phyloP scores from a whole-genome alignment of 345 rosid species.

The Geranium brycei region DNA sequence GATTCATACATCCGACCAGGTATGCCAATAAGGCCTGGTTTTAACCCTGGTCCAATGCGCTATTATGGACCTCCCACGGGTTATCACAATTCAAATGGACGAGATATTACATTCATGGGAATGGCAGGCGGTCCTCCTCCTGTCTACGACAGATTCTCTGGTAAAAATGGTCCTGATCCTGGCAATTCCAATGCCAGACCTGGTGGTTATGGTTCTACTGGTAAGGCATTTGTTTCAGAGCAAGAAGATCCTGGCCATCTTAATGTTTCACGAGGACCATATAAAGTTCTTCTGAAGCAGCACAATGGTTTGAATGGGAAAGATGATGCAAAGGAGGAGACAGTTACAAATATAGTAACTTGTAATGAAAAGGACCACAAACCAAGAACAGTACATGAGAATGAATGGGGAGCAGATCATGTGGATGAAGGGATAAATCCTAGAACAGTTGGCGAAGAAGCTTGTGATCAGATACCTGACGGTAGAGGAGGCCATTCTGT shows the following conservation, averaged over 20 bases:
- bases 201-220: slow-evolving; percentile 44
- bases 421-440: slow-evolving; percentile 21
- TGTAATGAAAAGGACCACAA: slow-evolving; percentile 30
- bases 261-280: slow-evolving; percentile 42
- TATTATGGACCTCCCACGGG: slow-evolving; percentile 82
- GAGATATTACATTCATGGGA: too few species aligned
- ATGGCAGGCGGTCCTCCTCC: too few species aligned
- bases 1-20: slow-evolving; percentile 63
- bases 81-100: slow-evolving; percentile 49
- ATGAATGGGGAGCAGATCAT: slow-evolving; percentile 30
- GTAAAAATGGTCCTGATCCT: slow-evolving; percentile 41
- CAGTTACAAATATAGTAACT: slow-evolving; percentile 13
- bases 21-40: slow-evolving; percentile 84
- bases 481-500: slow-evolving; percentile 17
- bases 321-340: slow-evolving; percentile 37
- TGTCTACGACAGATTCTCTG: slow-evolving; percentile 35
- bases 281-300: slow-evolving; percentile 66
- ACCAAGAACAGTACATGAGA: slow-evolving; percentile 26
- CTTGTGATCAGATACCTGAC: slow-evolving; percentile 17
- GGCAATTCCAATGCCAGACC: slow-evolving; percentile 36
- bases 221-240: slow-evolving; percentile 26
- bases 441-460: slow-evolving; percentile 23
- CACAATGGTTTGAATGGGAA: slow-evolving; percentile 53
- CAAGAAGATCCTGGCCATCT: slow-evolving; percentile 45
- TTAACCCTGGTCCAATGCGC: slow-evolving; percentile 63